Evolutionary conservation across 2,329 filamentous ascomycete genomes (phyloP).

Genomic region (Diplocarpon rosae): DNA sequence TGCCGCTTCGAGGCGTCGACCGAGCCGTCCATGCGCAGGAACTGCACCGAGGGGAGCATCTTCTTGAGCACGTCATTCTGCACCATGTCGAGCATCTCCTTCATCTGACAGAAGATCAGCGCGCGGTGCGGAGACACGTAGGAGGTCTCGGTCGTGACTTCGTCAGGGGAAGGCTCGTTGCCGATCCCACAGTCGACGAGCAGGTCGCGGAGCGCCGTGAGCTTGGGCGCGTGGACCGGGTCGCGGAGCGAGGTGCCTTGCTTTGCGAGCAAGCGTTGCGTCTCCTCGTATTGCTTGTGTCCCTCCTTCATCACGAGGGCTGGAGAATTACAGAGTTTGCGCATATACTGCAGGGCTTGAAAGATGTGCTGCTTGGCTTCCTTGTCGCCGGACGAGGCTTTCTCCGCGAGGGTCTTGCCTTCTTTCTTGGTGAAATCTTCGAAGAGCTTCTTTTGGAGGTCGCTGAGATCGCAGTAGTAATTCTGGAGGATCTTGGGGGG

Average conservation of each 20-base stretch:
- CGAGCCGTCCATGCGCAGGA: conserved; percentile 82
- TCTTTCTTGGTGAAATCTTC: conserved; percentile 95
- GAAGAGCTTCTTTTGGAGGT: conserved; percentile 88
- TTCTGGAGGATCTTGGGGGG: conserved; percentile 98
- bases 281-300: conserved; percentile 81
- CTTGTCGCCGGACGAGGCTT: conserved; percentile 76
- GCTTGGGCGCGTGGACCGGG: conserved; percentile 79
- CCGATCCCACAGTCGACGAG: conserved; percentile 99
- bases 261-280: conserved; percentile 67
- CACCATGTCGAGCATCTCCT: conserved; percentile 99
- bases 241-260: conserved; percentile 78
- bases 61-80: conserved; percentile 85
- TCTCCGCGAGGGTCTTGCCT: conserved; percentile 73
- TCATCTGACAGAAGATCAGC: conserved; percentile 98
- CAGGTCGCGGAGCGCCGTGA: conserved; percentile 79
- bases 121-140: conserved; percentile 95
- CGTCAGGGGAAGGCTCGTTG: conserved; percentile 42
- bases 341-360: conserved; percentile 98
- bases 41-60: conserved; percentile 86
- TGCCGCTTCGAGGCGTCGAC: conserved; percentile 91
- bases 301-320: conserved; percentile 92
- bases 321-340: conserved; percentile 95
- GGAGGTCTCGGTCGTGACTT: conserved; percentile 49
- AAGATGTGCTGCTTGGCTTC: conserved; percentile 97
- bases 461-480: conserved; percentile 96